Evolutionary conservation across 805 yeast genomes (phyloP), one percentile per base, ranked within the genome.

Genomic region (Millerozyma acaciae): DNA sequence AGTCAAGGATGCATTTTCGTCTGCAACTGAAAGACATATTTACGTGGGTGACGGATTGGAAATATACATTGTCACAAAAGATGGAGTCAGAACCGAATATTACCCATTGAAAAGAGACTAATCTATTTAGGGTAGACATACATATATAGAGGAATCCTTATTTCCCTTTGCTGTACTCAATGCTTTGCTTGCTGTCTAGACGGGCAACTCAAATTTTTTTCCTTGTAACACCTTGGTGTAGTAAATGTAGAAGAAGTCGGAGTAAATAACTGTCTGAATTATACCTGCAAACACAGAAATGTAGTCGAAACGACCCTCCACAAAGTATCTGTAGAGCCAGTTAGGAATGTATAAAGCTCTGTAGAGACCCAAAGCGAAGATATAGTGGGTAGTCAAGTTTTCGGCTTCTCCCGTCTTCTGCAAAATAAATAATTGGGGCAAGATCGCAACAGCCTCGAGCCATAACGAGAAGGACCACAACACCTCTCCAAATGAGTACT

Each of bases 21-120:
- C 96, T 6, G 98, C 96, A 14, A 90, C 97, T 13, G 98, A 93
- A 66, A 84, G 98, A 73, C 97, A 93, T 62, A 93, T 93, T 48
- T 94, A 89, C 48, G 97, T 93, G 33, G 98, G 98, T 68, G 98
- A 93, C 68, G 95, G 93, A 5, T 73, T 93, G 43, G 96, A 93
- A 61, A 81, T 93, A 30, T 68, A 84, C 44, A 84, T 93, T 48
- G 89, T 90, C 38, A 87, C 97, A 9, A 89, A 88, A 57, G 96
- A 88, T 16, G 98, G 98, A 32, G 85, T 87, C 30, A 75, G 81
- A 64, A 79, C 75, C 26, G 95, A 86, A 57, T 82, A 76, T 61
- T 83, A 65, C 57, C 94, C 94, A 38, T 72, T 93, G 58, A 87
- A 93, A 75, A 80, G 84, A 58, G 97, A 90, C 69, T 90, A 65